Conservation (phyloP, 768 basidiomycete genomes). For the Wakefieldia striispora region DNA sequence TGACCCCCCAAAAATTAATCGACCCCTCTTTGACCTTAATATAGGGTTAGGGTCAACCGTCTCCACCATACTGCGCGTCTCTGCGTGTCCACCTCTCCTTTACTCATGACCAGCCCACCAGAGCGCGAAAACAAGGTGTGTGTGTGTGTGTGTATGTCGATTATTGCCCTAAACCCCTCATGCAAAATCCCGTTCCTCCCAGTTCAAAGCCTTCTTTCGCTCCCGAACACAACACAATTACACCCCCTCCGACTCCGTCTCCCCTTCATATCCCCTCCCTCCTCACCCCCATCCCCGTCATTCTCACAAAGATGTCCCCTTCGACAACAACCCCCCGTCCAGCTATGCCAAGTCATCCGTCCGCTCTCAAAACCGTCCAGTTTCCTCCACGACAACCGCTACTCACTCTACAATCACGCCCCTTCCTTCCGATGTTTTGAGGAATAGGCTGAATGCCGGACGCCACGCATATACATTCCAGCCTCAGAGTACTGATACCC, state of each 20-base stretch:
- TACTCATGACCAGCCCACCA: too few relatives aligned
- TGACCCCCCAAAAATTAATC: neutral
- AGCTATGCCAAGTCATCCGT: slow-evolving; percentile 40
- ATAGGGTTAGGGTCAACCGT: too few relatives aligned
- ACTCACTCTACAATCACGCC: slow-evolving; percentile 63
- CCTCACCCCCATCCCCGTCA: slow-evolving; percentile 13
- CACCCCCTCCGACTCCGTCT: slow-evolving; percentile 5
- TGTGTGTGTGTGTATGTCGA: too few relatives aligned
- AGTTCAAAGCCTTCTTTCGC: slow-evolving; percentile 64
- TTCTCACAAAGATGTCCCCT: slow-evolving; percentile 2
- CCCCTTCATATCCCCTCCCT: slow-evolving; percentile 3
- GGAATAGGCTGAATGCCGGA: slow-evolving; percentile 14
- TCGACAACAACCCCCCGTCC: slow-evolving; percentile 12
- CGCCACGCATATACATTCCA: slow-evolving; percentile 20
- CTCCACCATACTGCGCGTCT: too few relatives aligned
- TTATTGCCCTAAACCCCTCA: too few relatives aligned
- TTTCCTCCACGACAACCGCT: slow-evolving; percentile 63
- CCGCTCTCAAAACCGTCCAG: slow-evolving; percentile 54
- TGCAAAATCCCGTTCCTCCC: neutral
- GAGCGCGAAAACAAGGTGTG: slow-evolving; percentile 37
- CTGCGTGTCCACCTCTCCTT: too few relatives aligned
- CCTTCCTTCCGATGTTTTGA: slow-evolving; percentile 43
- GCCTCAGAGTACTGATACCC: slow-evolving; percentile 13
- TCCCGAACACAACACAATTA: too few relatives aligned
- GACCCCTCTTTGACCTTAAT: too few relatives aligned